Evolutionary conservation across 2,329 filamentous ascomycete genomes (phyloP), one percentile per base, ranked within the genome.

Genomic region (Exserohilum turcica): DNA sequence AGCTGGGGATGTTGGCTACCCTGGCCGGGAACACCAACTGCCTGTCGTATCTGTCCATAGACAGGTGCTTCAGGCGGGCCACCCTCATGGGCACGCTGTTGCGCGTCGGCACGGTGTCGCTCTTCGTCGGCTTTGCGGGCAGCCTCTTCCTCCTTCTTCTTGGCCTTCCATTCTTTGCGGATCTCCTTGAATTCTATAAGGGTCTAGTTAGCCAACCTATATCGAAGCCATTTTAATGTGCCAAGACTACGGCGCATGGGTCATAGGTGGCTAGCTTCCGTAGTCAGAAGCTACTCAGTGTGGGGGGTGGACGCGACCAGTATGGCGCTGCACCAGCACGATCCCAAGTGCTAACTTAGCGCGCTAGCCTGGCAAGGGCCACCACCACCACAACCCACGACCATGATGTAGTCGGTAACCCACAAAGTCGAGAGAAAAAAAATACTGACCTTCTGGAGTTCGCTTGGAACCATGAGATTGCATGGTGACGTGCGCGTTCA

Each of bases 401-500:
- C 8, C 13, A 18, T 36, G 15, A 40, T 16, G 38, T 28, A 28
- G 15, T 27, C 24, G 13, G 29, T 39, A 39, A 51, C n/a, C 24
- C 18, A 35, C 27, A 15, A 40, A 13, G 15, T 9, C 39, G 36
- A 48, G 6, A 56, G 61, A 37, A 21, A 45, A 31, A 29, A 15
- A 56, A 59, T 28, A 75, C 89, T 76, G 87, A 97, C 94, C 93
- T 89, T 99, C 94, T 36, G 94, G 94, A 54, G 93, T 97, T 62
- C 94, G 86, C 79, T 99, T 99, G 63, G 86, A 82, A 9, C 94
- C 94, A 68, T 99, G 94, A 56, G 91, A 94, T 76, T 99, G 94
- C 94, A 97, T 97, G 12, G 94, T 97, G 43, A 99, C 94, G 71
- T 99, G 94, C 33, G 94, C 94, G 72, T 99, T 99, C 65, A 99